phyloP scores from a whole-genome alignment of 768 basidiomycete genomes.

The Boletus subcaerulescens region DNA sequence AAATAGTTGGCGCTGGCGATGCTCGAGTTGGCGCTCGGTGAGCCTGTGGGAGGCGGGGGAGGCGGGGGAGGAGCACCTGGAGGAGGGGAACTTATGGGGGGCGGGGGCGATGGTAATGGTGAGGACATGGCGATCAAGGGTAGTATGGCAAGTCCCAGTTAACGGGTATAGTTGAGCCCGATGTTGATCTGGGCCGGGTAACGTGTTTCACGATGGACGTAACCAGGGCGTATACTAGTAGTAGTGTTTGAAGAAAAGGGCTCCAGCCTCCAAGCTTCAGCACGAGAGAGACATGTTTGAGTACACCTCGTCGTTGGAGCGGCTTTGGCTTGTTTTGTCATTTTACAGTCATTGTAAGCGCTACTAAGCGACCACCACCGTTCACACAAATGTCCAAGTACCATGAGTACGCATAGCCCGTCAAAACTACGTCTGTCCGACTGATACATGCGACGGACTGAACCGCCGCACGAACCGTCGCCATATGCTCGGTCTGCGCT shows the following conservation, averaged over 20 bases:
- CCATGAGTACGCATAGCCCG: not conserved
- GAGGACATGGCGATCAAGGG: slow-evolving; percentile 12
- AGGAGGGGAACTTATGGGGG: not conserved
- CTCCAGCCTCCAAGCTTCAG: too few relatives aligned
- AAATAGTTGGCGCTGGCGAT: slow-evolving; percentile 29
- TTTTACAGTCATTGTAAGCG: too few relatives aligned
- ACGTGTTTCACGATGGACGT: slow-evolving; percentile 20
- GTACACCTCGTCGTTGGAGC: not conserved
- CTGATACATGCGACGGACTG: slow-evolving; percentile 16
- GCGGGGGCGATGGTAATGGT: not conserved
- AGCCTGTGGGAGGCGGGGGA: not conserved
- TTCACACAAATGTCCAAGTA: not conserved
- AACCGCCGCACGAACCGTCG: slow-evolving; percentile 26
- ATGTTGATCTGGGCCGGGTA: slow-evolving; percentile 11
- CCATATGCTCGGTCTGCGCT: slow-evolving; percentile 26
- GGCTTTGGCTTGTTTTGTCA: not conserved
- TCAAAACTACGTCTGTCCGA: slow-evolving; percentile 15
- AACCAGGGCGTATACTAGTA: slow-evolving; percentile 7
- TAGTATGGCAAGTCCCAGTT: too few relatives aligned
- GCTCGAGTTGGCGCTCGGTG: not conserved
- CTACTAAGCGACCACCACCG: too few relatives aligned
- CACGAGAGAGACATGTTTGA: not conserved
- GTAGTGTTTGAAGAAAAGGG: not conserved
- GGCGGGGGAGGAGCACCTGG: not conserved
- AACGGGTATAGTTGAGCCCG: not conserved